Base-by-base conservation (phyloP, 352 stramenopile species). In the Phytophthora ramorum region DNA sequence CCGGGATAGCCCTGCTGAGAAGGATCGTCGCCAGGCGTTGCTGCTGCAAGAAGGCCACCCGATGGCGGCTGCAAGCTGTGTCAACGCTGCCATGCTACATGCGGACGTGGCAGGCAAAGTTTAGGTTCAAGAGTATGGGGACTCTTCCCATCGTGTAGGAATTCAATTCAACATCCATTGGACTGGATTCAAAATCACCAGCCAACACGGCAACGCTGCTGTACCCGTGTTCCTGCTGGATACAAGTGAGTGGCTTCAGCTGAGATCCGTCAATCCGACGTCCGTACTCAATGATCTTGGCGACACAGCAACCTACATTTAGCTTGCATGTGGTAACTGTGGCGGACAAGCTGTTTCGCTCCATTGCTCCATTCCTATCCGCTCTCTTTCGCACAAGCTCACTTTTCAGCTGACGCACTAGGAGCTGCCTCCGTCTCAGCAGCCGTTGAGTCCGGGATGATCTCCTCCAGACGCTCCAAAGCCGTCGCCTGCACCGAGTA, bases 401-500 rank as follows among this genome's bases (percentile, higher is more conserved):
- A 86, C 48, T 84, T 87, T 12, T 81, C 77, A 2, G 51, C 46
- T 4, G 47, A 17, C 24, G 47, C 58, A 47, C 19, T 58, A 12
- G 49, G 26, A 22, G 56, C 40, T 4, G 53, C n/a, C 9, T 83
- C 76, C 3, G 54, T 47, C 26, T 89, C 85, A 63, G 53, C 28
- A 45, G 71, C 60, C 24, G 71, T 69, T 22, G 75, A 58, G n/a
- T 95, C 89, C 0, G 89, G 89, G 22, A 93, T 81, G 28, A 95
- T 78, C 8, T 93, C 83, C n/a, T 92, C 87, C n/a, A 95, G 66
- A 37, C 87, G 89, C 67, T 91, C 83, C 14, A 95, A 70, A 17
- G 87, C 85, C 8, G 49, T 38, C 3, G 75, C 43, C 47, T 96
- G 89, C 43, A 94, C 73, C 3, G 52, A 19, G 51, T 90, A 87